Percentiles rank a stretch among this genome's conserved stretches.
Evolutionary conservation across 768 basidiomycete genomes (phyloP).

Genomic region (Coprinopsis marcescibilis): DNA sequence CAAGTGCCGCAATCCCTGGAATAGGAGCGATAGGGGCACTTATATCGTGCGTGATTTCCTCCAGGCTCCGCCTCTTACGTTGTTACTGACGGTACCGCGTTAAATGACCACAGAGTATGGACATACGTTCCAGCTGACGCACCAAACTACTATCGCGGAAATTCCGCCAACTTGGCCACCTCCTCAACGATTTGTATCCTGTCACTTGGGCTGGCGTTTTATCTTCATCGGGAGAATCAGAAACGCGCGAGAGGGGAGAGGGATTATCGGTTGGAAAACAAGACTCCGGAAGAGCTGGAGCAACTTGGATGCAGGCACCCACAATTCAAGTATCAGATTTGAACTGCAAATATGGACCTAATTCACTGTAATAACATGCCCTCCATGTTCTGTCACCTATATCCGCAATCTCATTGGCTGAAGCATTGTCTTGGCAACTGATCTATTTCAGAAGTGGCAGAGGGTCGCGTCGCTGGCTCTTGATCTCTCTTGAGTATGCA

Average conservation of each 20-base stretch:
- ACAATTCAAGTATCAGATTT: constrained; percentile 30
- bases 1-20: constrained; percentile 33
- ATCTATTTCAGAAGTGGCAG: too few species aligned
- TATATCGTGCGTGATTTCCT: constrained; percentile 26
- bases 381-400: too few species aligned
- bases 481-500: too few species aligned
- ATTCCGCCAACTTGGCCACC: constrained; percentile 35
- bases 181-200: not conserved
- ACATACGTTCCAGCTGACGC: constrained; percentile 43
- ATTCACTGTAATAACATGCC: too few species aligned
- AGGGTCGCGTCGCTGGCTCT: too few species aligned
- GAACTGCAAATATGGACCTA: not conserved
- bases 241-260: constrained; percentile 31
- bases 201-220: constrained; percentile 12
- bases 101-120: constrained; percentile 32
- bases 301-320: constrained; percentile 34
- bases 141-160: constrained; percentile 42
- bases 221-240: constrained; percentile 30
- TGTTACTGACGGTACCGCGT: not conserved
- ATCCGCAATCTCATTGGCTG: too few species aligned
- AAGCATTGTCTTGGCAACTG: too few species aligned
- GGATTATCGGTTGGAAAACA: constrained; percentile 28
- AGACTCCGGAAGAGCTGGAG: constrained; percentile 24
- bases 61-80: not conserved
- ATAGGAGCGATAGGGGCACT: constrained; percentile 34